Evolutionary conservation across 345 rosid species (phyloP), one percentile per base, ranked within the genome.

Genomic region (Eucalyptus erythrocorys): DNA sequence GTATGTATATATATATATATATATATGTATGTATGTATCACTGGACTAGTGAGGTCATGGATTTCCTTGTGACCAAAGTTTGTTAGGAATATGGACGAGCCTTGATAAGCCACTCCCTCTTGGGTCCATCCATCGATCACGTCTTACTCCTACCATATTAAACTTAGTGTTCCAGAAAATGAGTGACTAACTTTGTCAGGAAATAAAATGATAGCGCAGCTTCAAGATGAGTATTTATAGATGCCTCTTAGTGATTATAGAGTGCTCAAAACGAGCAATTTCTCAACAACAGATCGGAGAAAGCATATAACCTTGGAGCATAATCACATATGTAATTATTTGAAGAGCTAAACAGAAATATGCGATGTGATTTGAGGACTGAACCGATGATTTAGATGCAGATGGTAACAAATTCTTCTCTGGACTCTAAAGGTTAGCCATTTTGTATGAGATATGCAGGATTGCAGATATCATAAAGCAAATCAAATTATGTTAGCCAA

Each of bases 261-360:
- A n/a, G 71, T n/a, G 3, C 71, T 1, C 3, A 13, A 30, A 13
- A 64, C 0, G 10, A 30, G 37, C 2, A 64, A 13, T 14, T 64
- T 64, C 71, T 64, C 3, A 30, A n/a, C 37, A 64, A 64, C 19
- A 30, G 71, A 64, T n/a, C 37, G n/a, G 37, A n/a, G 10, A 64
- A 64, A 64, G 17, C 71, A n/a, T 64, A 4, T 13, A n/a, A 15
- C 71, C 37, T 64, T n/a, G 71, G 71, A 64, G 3, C 19, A 30
- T 30, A 7, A 61, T 51, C 34, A 64, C 6, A 22, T 7, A 30
- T 61, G 32, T 61, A 9, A 61, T 61, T 30, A 13, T 3, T 0
- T 13, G 34, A 61, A 30, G 71, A 1, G 71, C 17, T 13, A 13
- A 61, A 61, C 9, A 2, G 34, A 30, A 6, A 30, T 57, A 1